These are phyloP conservation scores for Bipolaris gigantea DNA, from an alignment of 2,329 filamentous ascomycete genomes.

Conservation along the genomic window DNA sequence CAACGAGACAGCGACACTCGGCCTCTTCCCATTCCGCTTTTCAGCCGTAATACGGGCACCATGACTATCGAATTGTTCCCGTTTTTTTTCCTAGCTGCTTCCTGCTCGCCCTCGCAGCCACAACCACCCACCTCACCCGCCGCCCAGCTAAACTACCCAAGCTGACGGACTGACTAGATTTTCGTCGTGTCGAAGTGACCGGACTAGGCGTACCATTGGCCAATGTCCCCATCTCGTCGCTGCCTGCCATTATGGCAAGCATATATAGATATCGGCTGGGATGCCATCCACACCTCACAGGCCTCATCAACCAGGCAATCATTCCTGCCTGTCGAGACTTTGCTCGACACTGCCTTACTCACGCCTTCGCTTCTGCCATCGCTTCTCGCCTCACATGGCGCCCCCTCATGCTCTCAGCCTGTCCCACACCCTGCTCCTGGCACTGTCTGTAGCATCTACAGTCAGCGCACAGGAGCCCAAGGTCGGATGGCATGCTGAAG, in stretches of 20 bases:
- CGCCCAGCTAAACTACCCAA: not conserved
- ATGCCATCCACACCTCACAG: not conserved
- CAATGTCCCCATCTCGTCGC: not conserved
- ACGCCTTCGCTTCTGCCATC: conserved; percentile 1
- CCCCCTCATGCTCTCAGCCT: conserved; percentile 1
- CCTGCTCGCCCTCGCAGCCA: not conserved
- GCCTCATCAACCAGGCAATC: conserved; percentile 1
- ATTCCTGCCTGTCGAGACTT: not conserved
- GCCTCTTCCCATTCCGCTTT: conserved; percentile 5
- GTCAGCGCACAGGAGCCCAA: conserved; percentile 11
- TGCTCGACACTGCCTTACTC: not conserved
- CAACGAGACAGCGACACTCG: conserved; percentile 7
- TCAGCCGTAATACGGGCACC: conserved; percentile 6
- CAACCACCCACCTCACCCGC: not conserved
- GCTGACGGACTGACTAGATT: not conserved
- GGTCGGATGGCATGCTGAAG: conserved; percentile 25
- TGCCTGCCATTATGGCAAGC: not conserved
- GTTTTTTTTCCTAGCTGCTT: conserved; percentile 5
- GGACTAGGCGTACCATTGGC: conserved; percentile 1
- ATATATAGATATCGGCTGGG: conserved; percentile 5
- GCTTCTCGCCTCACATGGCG: conserved; percentile 2
- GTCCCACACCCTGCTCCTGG: conserved; percentile 3
- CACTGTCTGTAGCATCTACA: conserved; percentile 2
- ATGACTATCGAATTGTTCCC: conserved; percentile 10
- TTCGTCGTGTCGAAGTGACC: not conserved